A percentile compares a stretch with the other conserved stretches of the same genome.
Conservation (phyloP, 495 filamentous ascomycete species). For the Xanthoparmelia taractica region DNA sequence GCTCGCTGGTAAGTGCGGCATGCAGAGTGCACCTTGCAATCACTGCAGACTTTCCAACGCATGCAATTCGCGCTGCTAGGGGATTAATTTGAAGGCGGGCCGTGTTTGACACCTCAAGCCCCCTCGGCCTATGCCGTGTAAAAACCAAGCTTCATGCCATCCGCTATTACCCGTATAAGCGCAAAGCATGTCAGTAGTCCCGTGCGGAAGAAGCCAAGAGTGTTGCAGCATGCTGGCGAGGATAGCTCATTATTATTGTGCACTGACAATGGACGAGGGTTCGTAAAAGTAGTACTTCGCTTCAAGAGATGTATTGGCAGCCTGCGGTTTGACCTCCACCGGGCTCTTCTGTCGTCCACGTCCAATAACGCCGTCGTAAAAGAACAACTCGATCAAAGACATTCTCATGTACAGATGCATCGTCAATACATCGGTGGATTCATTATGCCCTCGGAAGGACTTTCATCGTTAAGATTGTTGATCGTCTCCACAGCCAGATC, state of each 20-base stretch:
- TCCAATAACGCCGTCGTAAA: too few species aligned
- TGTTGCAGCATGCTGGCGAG: not conserved
- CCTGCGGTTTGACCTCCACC: too few species aligned
- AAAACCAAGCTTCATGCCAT: not conserved
- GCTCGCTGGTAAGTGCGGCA: not conserved
- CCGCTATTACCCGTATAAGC: not conserved
- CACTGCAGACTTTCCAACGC: not conserved
- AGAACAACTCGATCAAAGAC: too few species aligned
- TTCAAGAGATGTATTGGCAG: not conserved
- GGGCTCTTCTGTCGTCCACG: too few species aligned
- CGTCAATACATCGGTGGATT: too few species aligned
- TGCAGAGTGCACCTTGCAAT: too few species aligned
- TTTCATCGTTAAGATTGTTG: too few species aligned
- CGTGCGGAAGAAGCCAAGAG: not conserved
- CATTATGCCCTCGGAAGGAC: too few species aligned
- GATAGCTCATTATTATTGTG: not conserved
- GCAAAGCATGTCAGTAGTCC: not conserved
- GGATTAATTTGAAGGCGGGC: not conserved
- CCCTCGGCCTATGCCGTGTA: not conserved
- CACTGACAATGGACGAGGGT: not conserved
- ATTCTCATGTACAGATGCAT: not conserved
- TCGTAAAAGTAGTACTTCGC: not conserved
- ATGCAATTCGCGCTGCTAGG: not conserved
- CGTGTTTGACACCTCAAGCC: not conserved
- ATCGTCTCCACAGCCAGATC: too few species aligned